These are phyloP conservation scores for Leccinum subtestaceum DNA, from an alignment of 768 basidiomycete species.

Conservation along the genomic window DNA sequence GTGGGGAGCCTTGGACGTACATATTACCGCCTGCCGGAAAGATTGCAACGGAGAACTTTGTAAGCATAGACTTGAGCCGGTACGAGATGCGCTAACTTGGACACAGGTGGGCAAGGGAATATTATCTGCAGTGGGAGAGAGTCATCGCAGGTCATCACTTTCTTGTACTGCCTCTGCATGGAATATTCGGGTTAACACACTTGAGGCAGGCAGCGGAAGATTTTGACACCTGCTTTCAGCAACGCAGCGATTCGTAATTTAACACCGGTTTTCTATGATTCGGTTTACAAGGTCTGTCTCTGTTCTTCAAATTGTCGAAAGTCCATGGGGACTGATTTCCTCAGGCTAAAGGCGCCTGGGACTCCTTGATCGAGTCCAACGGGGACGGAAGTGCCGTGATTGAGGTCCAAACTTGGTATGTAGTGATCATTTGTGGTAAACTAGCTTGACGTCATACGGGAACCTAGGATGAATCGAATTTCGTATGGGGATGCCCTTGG, in stretches of 20 bases:
- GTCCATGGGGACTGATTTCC: neutral
- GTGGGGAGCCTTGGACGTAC: slow-evolving; percentile 45
- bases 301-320: neutral
- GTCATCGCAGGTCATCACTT: slow-evolving; percentile 37
- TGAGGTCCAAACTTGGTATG: slow-evolving; percentile 48
- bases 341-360: slow-evolving; percentile 34
- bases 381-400: slow-evolving; percentile 33
- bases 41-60: slow-evolving; percentile 23
- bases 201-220: slow-evolving; percentile 33
- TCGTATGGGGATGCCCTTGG: slow-evolving; percentile 30
- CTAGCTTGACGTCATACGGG: neutral
- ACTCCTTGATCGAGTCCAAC: slow-evolving; percentile 24
- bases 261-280: slow-evolving; percentile 39
- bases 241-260: slow-evolving; percentile 39
- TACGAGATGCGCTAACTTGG: neutral
- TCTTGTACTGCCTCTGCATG: slow-evolving; percentile 10
- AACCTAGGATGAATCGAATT: slow-evolving; percentile 42
- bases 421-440: neutral
- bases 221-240: slow-evolving; percentile 41
- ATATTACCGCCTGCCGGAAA: slow-evolving; percentile 19
- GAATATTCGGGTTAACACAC: slow-evolving; percentile 16
- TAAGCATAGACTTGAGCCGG: slow-evolving; percentile 9
- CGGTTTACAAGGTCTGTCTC: slow-evolving; percentile 41
- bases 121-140: slow-evolving; percentile 41
- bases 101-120: slow-evolving; percentile 36